A percentile compares a stretch with the other conserved stretches of the same genome.
Conservation (phyloP, 1,139 yeast genomes). For the Suhomyces kunorum region DNA sequence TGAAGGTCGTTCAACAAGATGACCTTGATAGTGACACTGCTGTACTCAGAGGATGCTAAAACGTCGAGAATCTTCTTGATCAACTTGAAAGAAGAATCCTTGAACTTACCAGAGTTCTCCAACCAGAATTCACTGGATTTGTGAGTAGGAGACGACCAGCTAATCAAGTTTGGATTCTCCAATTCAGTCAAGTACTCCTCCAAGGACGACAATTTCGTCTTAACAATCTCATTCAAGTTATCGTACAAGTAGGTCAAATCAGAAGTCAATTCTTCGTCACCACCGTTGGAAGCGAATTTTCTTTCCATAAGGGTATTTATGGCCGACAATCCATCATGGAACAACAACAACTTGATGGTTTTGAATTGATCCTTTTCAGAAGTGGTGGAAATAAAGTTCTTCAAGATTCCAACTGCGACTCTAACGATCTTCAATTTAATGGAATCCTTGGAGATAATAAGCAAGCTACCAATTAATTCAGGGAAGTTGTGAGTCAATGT, state of each 20-base stretch:
- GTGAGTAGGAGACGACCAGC: constrained; percentile 91
- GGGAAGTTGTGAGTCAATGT: constrained; percentile 60
- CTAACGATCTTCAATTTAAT: constrained; percentile 91
- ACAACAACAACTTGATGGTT: constrained; percentile 68
- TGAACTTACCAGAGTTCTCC: constrained; percentile 75
- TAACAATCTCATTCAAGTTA: constrained; percentile 68
- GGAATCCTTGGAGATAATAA: constrained; percentile 62
- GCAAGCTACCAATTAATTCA: constrained; percentile 55
- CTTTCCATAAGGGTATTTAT: constrained; percentile 73
- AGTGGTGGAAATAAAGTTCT: constrained; percentile 52
- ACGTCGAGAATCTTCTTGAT: constrained; percentile 54
- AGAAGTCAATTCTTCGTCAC: constrained; percentile 81
- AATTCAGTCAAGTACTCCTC: constrained; percentile 90
- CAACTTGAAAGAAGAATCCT: constrained; percentile 72
- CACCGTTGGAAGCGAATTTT: constrained; percentile 71
- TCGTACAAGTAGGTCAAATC: constrained; percentile 65
- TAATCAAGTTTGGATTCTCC: constrained; percentile 69
- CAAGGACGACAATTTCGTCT: constrained; percentile 76
- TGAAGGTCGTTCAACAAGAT: constrained; percentile 59
- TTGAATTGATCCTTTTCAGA: constrained; percentile 38
- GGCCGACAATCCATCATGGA: constrained; percentile 73
- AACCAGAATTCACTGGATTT: constrained; percentile 86
- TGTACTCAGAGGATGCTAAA: constrained; percentile 27
- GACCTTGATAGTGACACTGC: constrained; percentile 30
- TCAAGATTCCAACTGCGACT: constrained; percentile 70